Evolutionary conservation across 768 basidiomycete genomes (phyloP), one percentile per base, ranked within the genome.

Genomic region (Hortiboletus flavorubellus): DNA sequence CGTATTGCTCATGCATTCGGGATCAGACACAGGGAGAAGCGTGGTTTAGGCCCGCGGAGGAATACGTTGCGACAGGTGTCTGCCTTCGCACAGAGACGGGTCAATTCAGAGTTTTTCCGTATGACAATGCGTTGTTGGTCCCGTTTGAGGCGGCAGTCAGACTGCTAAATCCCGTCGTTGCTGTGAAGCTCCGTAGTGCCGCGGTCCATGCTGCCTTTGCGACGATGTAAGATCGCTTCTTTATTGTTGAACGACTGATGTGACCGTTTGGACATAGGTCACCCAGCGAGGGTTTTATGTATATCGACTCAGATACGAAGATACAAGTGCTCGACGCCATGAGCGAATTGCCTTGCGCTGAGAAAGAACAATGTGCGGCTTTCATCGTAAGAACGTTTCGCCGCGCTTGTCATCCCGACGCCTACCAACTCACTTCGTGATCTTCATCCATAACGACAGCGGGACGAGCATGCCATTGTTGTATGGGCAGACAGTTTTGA

Each of bases 331-430:
- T 95, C 34, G 86, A 91, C 53, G 80, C 79, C 16, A 81, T 94
- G 64, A 60, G 65, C 45, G 80, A 84, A 56, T 75, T 95, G 29
- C 81, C 87, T 10, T 80, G 80, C 43, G 91, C 92, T 4, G 89
- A 94, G 69, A 93, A 93, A 72, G 91, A 94, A 64, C 93, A 94
- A 65, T 92, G 89, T 51, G 93, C 84, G 15, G 93, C 93, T 16
- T 94, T 95, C 70, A 80, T 92, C 56, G 89, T 90, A 64, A 68
- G 87, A 73, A 31, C 38, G 15, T 47, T 23, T 33, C 5, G 2
- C 6, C n/a, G 15, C 11, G 21, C 9, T 35, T 40, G 30, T 33
- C 15, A 3, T 30, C 18, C 11, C 34, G 18, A 41, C 9, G 5
- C 8, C 2, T 18, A 0, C 30, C 5, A 6, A 41, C 49, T 38